Percentiles rank a stretch among this genome's conserved stretches.
Evolutionary conservation across 2,329 filamentous ascomycete genomes (phyloP).

Genomic region (Samsoniella hepiali): DNA sequence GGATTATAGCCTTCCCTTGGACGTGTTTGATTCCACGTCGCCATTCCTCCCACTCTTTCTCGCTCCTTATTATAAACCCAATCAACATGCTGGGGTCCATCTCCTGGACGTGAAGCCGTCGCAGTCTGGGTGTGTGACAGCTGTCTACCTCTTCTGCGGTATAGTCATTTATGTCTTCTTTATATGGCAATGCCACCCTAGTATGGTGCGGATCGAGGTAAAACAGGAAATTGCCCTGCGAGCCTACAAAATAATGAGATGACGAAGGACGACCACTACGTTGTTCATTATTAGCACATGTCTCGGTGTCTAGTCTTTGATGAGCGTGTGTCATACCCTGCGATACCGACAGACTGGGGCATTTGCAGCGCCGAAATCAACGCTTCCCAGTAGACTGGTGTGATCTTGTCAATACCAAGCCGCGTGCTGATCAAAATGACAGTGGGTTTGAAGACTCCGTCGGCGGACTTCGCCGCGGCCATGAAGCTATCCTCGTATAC

Average conservation of each 20-base stretch:
- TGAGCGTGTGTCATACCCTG: conserved; percentile 60
- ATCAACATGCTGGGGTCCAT: conserved; percentile 99
- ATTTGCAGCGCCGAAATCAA: conserved; percentile 80
- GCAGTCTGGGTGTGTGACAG: conserved; percentile 82
- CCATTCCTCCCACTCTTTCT: conserved; percentile 83
- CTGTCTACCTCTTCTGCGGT: conserved; percentile 71
- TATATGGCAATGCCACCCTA: conserved; percentile 66
- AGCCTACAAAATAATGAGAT: conserved; percentile 63
- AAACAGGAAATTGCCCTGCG: conserved; percentile 73
- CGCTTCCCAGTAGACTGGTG: conserved; percentile 92
- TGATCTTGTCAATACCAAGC: conserved; percentile 90
- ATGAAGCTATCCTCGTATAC: conserved; percentile 90
- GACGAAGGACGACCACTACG: conserved; percentile 83
- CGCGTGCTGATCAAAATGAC: conserved; percentile 85
- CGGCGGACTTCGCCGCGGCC: conserved; percentile 67
- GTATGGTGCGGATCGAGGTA: conserved; percentile 94
- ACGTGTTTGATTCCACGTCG: conserved; percentile 70
- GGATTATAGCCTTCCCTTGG: conserved; percentile 80
- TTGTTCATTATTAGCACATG: background rate
- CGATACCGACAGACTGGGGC: conserved; percentile 91
- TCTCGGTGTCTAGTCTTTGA: conserved; percentile 8
- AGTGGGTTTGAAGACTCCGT: conserved; percentile 71
- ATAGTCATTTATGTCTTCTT: conserved; percentile 55
- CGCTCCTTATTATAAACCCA: conserved; percentile 79
- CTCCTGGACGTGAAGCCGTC: conserved; percentile 78